phyloP scores from a whole-genome alignment of 2,329 filamentous ascomycete genomes.

The Claviceps humidiphila region DNA sequence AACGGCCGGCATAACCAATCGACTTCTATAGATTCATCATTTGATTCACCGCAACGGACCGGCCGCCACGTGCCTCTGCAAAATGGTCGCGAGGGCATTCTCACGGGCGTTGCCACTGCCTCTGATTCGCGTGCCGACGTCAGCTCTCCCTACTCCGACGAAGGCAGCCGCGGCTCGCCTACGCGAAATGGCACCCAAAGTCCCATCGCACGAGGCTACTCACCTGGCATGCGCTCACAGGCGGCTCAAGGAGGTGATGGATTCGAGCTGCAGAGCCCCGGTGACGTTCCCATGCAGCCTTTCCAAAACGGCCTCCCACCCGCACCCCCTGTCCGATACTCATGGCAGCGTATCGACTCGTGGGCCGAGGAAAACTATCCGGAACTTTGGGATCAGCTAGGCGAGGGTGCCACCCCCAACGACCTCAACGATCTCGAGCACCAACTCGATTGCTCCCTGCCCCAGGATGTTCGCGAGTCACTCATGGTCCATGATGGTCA shows the following conservation, averaged over 20 bases:
- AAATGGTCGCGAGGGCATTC: conserved; percentile 65
- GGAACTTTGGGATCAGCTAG: conserved; percentile 84
- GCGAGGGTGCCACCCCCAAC: conserved; percentile 83
- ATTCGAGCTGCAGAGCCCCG: conserved; percentile 57
- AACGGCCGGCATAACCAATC: background rate
- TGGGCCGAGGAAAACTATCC: conserved; percentile 95
- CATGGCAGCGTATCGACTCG: conserved; percentile 84
- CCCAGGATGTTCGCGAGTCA: conserved; percentile 86
- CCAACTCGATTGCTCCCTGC: conserved; percentile 84
- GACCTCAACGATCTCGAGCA: conserved; percentile 96
- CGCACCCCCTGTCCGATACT: conserved; percentile 74
- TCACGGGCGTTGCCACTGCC: conserved; percentile 81
- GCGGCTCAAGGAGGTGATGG: conserved; percentile 52
- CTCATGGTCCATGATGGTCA: conserved; percentile 90
- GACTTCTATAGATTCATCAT: conserved; percentile 58
- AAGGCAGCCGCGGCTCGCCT: conserved; percentile 42
- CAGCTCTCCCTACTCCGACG: conserved; percentile 64
- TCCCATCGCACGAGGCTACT: conserved; percentile 58
- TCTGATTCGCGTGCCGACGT: conserved; percentile 81
- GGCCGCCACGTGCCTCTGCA: conserved; percentile 81
- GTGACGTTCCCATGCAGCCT: conserved; percentile 92
- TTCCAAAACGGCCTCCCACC: conserved; percentile 88
- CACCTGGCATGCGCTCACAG: conserved; percentile 76
- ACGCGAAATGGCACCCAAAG: conserved; percentile 36
- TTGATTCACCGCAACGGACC: conserved; percentile 85